These are phyloP conservation scores for Cordyceps cateniannulata DNA, from an alignment of 2,329 filamentous ascomycete species.

Conservation along the genomic window DNA sequence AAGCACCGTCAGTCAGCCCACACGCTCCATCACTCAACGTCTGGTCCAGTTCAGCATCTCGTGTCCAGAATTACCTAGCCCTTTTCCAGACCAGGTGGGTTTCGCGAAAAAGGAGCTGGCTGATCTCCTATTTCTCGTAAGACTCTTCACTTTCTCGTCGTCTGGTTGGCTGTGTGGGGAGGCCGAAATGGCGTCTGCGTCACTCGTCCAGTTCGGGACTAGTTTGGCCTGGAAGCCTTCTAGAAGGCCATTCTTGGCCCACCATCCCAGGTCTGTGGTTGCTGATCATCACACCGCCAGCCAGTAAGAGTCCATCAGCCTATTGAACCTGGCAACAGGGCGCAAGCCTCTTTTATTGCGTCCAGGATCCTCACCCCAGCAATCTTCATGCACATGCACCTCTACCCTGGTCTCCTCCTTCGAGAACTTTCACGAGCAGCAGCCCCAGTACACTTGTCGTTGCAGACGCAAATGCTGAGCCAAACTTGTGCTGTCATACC, in stretches of 20 bases:
- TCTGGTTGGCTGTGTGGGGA: slow-evolving; percentile 23
- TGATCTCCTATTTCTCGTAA: slow-evolving; percentile 1
- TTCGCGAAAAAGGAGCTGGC: background rate
- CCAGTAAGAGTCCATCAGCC: background rate
- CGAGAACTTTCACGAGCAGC: background rate
- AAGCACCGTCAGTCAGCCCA: background rate
- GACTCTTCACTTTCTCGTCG: slow-evolving; percentile 10
- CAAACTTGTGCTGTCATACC: background rate
- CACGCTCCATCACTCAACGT: background rate
- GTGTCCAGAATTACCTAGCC: background rate
- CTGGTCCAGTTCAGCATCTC: background rate
- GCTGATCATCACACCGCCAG: background rate
- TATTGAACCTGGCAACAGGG: background rate
- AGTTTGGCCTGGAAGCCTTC: slow-evolving; percentile 29
- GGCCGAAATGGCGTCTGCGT: slow-evolving; percentile 21
- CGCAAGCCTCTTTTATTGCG: slow-evolving; percentile 2
- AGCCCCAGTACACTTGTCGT: background rate
- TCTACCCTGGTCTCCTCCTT: background rate
- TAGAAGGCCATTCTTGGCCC: slow-evolving; percentile 24
- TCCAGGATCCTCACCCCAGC: background rate
- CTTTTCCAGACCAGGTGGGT: background rate
- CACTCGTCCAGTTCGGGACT: slow-evolving; percentile 20
- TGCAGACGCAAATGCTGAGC: background rate
- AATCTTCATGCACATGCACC: slow-evolving; percentile 2
- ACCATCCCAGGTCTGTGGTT: slow-evolving; percentile 1